These are phyloP conservation scores for Linnemannia schmuckeri DNA, from an alignment of 192 early-diverging fungal genomes.

Conservation along the genomic window DNA sequence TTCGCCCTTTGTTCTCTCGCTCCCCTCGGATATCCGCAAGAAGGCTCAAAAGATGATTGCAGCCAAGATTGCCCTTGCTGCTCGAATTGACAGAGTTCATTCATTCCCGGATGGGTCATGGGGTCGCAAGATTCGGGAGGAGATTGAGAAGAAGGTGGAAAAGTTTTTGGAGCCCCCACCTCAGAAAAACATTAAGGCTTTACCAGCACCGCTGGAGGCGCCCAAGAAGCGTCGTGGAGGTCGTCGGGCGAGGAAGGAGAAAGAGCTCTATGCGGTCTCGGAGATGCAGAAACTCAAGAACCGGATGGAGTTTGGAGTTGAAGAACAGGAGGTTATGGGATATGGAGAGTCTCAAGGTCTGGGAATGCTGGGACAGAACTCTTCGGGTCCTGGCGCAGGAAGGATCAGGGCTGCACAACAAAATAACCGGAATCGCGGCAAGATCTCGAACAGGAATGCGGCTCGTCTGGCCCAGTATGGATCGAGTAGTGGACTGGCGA, in stretches of 20 bases:
- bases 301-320: slow-evolving; percentile 91
- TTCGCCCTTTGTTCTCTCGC: slow-evolving; percentile 74
- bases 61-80: slow-evolving; percentile 88
- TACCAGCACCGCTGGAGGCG: slow-evolving; percentile 93
- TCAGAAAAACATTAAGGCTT: slow-evolving; percentile 84
- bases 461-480: slow-evolving; percentile 50
- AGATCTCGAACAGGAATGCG: slow-evolving; percentile 56
- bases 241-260: slow-evolving; percentile 84
- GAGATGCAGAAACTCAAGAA: slow-evolving; percentile 94
- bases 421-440: slow-evolving; percentile 80
- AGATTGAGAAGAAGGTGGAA: slow-evolving; percentile 90
- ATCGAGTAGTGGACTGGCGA: slow-evolving; percentile 62
- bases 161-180: slow-evolving; percentile 90
- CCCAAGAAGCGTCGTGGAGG: slow-evolving; percentile 93
- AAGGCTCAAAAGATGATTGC: slow-evolving; percentile 87
- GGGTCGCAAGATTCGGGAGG: slow-evolving; percentile 79
- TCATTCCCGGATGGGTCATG: slow-evolving; percentile 77
- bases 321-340: slow-evolving; percentile 89
- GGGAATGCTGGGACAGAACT: slow-evolving; percentile 85
- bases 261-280: slow-evolving; percentile 86
- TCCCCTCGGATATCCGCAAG: slow-evolving; percentile 80
- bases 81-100: slow-evolving; percentile 86
- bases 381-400: slow-evolving; percentile 66
- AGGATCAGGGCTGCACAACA: slow-evolving; percentile 80
- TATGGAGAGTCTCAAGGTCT: slow-evolving; percentile 90